Evolutionary conservation across 1,139 yeast genomes (phyloP).

Genomic region (Lodderomyces metapsilosis): DNA sequence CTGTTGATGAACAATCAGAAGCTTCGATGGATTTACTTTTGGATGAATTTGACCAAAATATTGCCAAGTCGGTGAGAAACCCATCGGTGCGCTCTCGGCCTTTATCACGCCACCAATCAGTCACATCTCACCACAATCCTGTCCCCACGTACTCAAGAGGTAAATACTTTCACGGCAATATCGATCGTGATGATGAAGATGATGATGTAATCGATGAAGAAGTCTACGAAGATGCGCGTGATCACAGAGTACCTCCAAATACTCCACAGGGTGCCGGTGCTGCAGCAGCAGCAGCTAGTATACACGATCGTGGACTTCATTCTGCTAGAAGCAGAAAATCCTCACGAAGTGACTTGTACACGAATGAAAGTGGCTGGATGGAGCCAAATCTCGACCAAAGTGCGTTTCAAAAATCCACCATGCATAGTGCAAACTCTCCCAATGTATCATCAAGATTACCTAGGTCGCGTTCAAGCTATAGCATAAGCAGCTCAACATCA

Average conservation of each 20-base stretch:
- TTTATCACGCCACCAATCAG: constrained; percentile 28
- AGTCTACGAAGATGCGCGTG: constrained; percentile 1
- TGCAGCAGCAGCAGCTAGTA: no score
- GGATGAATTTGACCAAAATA: constrained; percentile 50
- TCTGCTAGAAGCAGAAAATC: constrained; percentile 30
- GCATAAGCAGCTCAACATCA: constrained; percentile 20
- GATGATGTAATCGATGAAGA: constrained; percentile 16
- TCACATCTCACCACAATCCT: constrained; percentile 24
- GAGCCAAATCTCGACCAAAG: constrained; percentile 26
- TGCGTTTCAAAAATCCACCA: constrained; percentile 5
- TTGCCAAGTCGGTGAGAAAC: constrained; percentile 26
- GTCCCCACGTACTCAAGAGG: constrained; percentile 12
- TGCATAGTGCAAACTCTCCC: background rate
- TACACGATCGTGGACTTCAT: constrained; percentile 1
- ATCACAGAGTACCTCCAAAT: no score
- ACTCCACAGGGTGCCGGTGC: background rate
- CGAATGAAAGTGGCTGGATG: constrained; percentile 46
- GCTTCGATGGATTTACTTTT: constrained; percentile 52
- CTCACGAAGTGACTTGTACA: constrained; percentile 42
- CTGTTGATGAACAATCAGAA: constrained; percentile 25
- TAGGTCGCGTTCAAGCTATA: constrained; percentile 30
- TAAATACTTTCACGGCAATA: constrained; percentile 8
- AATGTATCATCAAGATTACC: constrained; percentile 12
- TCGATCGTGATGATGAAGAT: constrained; percentile 8
- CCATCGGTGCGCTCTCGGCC: constrained; percentile 22